Base-by-base conservation (phyloP, 2,329 filamentous ascomycete species). In the Scolecobasidium constrictum region DNA sequence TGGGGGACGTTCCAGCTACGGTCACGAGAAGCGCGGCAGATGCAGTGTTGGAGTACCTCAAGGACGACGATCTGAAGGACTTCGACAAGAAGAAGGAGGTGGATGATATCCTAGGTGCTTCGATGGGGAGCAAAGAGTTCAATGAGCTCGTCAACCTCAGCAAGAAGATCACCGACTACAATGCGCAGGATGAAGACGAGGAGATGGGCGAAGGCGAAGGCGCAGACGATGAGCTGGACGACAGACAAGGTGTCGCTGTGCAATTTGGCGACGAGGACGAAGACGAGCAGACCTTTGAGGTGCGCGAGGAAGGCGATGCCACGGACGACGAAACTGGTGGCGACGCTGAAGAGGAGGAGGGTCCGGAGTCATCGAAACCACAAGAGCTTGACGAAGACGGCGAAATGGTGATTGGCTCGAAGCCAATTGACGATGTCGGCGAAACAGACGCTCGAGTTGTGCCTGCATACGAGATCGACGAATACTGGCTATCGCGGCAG, bases 111-210 rank as follows among this genome's bases (percentile, higher is more conserved):
- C 64, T 98, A 34, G 92, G 90, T n/a, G 75, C 75, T 26, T 78
- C 79, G 1, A 76, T 95, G 68, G 81, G 73, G 38, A 77, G 86
- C 1, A 94, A 95, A 58, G 82, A 94, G 60, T 98, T 96, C 68
- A 96, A 96, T 58, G 90, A 96, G 65, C 67, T 98, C 51, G 81
- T 96, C 43, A 98, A 95, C 57, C 68, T 98, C 35, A 86, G 88
- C 50, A 98, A 98, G 69, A 98, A 98, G 66, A 94, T 98, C 49
- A 98, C 92, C 39, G 92, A 98, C 61, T 98, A 96, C 62, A 85
- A 96, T 62, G 85, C 85, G 31, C 87, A 96, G 59, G 90, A 96
- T 50, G 92, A 95, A 22, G 88, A 96, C 49, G 90, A 94, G 50
- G 81, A 87, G 45, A 84, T 86, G 69, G 82, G 77, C 21, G 79